Conservation (phyloP, 2,329 filamentous ascomycete species). For the Mariannaea sp. region DNA sequence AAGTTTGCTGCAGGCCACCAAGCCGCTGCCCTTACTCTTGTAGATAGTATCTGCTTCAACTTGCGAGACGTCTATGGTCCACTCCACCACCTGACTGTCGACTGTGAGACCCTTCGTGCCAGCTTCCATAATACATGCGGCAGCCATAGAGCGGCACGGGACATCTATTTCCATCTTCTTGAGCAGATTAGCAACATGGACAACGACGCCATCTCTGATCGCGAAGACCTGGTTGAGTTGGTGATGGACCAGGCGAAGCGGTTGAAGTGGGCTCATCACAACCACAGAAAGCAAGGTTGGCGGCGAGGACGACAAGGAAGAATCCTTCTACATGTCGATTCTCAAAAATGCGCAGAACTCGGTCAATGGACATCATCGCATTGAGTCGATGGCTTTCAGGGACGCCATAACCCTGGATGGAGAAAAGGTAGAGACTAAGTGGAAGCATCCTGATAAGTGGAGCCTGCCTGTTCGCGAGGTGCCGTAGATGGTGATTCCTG, state of each 20-base stretch:
- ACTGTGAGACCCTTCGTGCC: conserved; percentile 17
- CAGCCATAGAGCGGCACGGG: conserved; percentile 13
- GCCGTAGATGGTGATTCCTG: neutral
- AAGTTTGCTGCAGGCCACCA: conserved; percentile 17
- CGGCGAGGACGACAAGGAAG: conserved; percentile 14
- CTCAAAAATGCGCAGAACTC: neutral
- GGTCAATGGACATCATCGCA: neutral
- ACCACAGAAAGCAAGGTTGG: neutral
- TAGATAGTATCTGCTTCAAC: conserved; percentile 21
- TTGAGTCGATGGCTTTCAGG: neutral
- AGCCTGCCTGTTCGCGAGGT: conserved; percentile 6
- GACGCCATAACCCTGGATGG: conserved; percentile 1
- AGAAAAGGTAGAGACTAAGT: conserved; percentile 10
- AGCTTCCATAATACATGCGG: conserved; percentile 21
- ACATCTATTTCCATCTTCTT: conserved; percentile 15
- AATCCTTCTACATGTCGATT: conserved; percentile 16
- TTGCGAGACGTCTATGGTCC: conserved; percentile 13
- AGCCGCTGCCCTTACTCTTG: conserved; percentile 7
- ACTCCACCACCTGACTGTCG: conserved; percentile 12
- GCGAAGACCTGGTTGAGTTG: conserved; percentile 4
- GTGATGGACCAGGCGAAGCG: conserved; percentile 13
- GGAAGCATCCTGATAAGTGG: conserved; percentile 14
- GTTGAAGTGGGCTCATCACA: conserved; percentile 11
- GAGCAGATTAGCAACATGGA: conserved; percentile 11
- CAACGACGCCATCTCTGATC: neutral